Evolutionary conservation across 129 eudicot species (phyloP).

Genomic region (Mikania micrantha): DNA sequence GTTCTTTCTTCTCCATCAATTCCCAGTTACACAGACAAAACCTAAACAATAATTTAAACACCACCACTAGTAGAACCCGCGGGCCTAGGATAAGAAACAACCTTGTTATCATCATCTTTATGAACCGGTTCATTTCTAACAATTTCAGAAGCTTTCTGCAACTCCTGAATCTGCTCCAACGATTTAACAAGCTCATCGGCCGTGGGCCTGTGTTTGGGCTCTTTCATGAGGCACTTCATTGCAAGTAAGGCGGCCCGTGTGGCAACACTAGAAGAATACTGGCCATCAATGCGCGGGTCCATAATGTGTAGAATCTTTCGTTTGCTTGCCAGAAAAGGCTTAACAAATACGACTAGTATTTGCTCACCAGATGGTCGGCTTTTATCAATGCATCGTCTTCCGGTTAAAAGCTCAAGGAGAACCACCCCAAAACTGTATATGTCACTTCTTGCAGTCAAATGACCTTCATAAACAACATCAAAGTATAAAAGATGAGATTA

Average conservation of each 20-base stretch:
- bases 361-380: slow-evolving; percentile 71
- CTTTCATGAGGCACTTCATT: slow-evolving; percentile 52
- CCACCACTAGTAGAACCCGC: background rate
- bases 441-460: slow-evolving; percentile 72
- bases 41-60: background rate
- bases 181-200: slow-evolving; percentile 65
- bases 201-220: slow-evolving; percentile 54
- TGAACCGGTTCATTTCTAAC: slow-evolving; percentile 25
- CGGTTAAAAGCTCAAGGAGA: slow-evolving; percentile 70
- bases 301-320: slow-evolving; percentile 55
- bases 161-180: slow-evolving; percentile 55
- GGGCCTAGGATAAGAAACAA: slow-evolving; percentile 11
- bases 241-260: slow-evolving; percentile 58
- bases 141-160: slow-evolving; percentile 30
- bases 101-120: slow-evolving; percentile 11
- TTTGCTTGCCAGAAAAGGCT: slow-evolving; percentile 65
- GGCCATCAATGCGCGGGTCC: slow-evolving; percentile 68
- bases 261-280: slow-evolving; percentile 55
- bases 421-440: slow-evolving; percentile 92
- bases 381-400: slow-evolving; percentile 67
- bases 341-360: slow-evolving; percentile 58
- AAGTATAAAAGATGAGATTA: background rate
- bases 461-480: slow-evolving; percentile 35
- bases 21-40: background rate
- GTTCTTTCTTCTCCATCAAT: background rate